Evolutionary conservation across 73 alveolate species (phyloP), one percentile per base, ranked within the genome.

Genomic region (Paramecium primaurelia): DNA sequence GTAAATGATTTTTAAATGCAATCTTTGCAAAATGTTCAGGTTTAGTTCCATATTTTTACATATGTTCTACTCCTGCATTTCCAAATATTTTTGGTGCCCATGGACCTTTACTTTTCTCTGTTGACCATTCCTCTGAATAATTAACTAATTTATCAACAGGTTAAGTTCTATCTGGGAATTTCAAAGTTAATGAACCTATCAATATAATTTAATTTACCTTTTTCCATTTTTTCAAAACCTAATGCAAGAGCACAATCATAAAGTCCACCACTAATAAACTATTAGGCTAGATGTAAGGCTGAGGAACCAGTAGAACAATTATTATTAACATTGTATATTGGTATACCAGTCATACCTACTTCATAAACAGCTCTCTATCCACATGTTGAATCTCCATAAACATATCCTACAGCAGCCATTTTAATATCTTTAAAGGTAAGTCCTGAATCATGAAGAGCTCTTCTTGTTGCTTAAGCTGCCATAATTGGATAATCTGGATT

Each of bases 341-440:
- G 99, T 58, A 96, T 95, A 25, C 98, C 98, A 51, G 96, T 94
- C 97, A 95, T 94, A 3, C 99, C 99, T 8, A 95, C 96, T 58
- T 95, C 96, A 71, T 96, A 96, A 42, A 96, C 77, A 4, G 98
- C 97, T 88, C 97, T 95, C 77, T 96, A 90, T 22, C 99, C 99
- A 77, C 96, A 95, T 64, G 97, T 90, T 22, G 98, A 94, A 92
- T 96, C 97, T 84, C 98, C 99, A 86, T 95, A 96, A 36, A 95
- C 97, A 86, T 95, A 94, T 25, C 99, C 98, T 28, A 88, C 97
- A 73, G 87, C 95, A 36, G 97, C 99, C 28, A 59, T 75, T 92
- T 96, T 83, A 42, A 95, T 94, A 60, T 85, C 69, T 26, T 85
- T 88, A 69, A 85, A 95, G 6, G 86, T 45, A 59, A 95, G 59